Evolutionary conservation across 2,329 filamentous ascomycete genomes (phyloP).

Genomic region (Aphanoascus verrucosus): DNA sequence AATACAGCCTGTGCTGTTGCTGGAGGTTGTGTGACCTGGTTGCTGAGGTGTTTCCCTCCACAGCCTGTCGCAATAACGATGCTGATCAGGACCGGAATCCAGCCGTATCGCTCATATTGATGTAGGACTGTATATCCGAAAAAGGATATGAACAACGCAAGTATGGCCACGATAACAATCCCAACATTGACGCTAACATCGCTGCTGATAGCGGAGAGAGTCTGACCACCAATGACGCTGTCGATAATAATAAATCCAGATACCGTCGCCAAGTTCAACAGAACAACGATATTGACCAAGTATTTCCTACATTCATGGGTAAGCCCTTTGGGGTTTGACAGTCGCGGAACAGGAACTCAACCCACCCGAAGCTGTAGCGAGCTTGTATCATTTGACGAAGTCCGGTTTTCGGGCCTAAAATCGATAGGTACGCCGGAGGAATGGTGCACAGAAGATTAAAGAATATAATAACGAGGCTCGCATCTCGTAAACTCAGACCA

Average conservation of each 20-base stretch:
- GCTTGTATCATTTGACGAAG: slow-evolving; percentile 24
- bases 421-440: slow-evolving; percentile 20
- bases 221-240: slow-evolving; percentile 57
- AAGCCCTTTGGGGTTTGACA: neutral
- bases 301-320: slow-evolving; percentile 11
- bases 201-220: slow-evolving; percentile 54
- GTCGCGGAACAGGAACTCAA: neutral
- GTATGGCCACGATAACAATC: slow-evolving; percentile 53
- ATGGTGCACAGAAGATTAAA: slow-evolving; percentile 24
- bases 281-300: slow-evolving; percentile 46
- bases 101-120: slow-evolving; percentile 50
- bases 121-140: slow-evolving; percentile 61
- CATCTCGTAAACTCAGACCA: slow-evolving; percentile 15
- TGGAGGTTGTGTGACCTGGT: slow-evolving; percentile 11
- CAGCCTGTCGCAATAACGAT: slow-evolving; percentile 19
- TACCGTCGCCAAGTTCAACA: slow-evolving; percentile 53
- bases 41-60: slow-evolving; percentile 17
- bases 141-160: slow-evolving; percentile 53
- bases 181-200: slow-evolving; percentile 33
- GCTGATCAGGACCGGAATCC: slow-evolving; percentile 18
- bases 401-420: slow-evolving; percentile 23
- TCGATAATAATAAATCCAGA: slow-evolving; percentile 54
- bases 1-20: slow-evolving; percentile 16
- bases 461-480: slow-evolving; percentile 19
- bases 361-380: slow-evolving; percentile 24